Conservation (phyloP, 1,284 basidiomycete genomes). For the Papiliotrema nemorosa region DNA sequence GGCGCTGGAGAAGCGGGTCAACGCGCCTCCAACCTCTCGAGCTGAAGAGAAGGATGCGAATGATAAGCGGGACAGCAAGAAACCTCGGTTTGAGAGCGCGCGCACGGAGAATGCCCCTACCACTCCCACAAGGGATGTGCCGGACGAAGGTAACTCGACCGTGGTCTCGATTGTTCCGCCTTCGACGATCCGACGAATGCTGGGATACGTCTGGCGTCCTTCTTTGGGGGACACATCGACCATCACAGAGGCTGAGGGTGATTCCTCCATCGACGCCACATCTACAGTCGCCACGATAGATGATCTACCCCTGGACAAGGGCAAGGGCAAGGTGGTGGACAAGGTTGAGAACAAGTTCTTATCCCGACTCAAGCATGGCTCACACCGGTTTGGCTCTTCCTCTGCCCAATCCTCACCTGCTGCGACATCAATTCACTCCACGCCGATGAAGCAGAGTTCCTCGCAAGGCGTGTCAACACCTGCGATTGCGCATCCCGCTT, state of each 20-base stretch:
- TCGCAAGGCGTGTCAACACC: background rate
- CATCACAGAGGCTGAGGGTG: background rate
- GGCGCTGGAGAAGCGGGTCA: slow-evolving; percentile 27
- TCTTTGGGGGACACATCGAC: background rate
- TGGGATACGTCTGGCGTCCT: slow-evolving; percentile 4
- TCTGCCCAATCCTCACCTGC: background rate
- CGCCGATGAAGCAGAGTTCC: slow-evolving; percentile 1
- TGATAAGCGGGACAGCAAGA: background rate
- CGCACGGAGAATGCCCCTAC: slow-evolving; percentile 1
- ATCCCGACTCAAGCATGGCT: slow-evolving; percentile 53
- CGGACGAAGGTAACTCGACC: slow-evolving; percentile 1
- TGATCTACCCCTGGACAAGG: too few species aligned
- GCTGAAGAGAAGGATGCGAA: background rate
- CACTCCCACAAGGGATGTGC: background rate
- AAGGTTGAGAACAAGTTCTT: slow-evolving; percentile 49
- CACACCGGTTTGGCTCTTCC: slow-evolving; percentile 23
- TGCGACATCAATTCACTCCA: background rate
- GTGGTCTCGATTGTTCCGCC: slow-evolving; percentile 9
- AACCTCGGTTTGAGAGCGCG: background rate
- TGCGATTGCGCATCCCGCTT: slow-evolving; percentile 3
- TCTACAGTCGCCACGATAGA: background rate
- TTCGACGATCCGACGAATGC: slow-evolving; percentile 4
- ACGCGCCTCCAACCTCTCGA: slow-evolving; percentile 3
- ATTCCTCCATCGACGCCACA: background rate
- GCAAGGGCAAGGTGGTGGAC: background rate